phyloP scores from a whole-genome alignment of 2,329 filamentous ascomycete genomes.

The Trichoderma koningiopsis region DNA sequence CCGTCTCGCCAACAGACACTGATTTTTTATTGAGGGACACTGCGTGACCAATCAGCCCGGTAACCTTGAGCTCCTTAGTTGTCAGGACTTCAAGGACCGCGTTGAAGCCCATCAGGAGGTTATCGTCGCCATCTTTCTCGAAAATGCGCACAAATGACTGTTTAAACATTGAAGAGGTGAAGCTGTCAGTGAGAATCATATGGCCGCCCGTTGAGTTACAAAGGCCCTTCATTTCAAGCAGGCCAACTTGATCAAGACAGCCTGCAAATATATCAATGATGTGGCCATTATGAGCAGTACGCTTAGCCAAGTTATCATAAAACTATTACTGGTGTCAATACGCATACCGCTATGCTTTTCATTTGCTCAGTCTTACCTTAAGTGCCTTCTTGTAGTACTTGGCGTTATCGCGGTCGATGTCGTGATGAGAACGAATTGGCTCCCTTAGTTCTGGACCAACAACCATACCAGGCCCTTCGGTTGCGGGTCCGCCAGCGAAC shows the following conservation, averaged over 20 bases:
- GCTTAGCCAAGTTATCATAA: conserved; percentile 91
- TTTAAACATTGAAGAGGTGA: conserved; percentile 99
- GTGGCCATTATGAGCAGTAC: conserved; percentile 93
- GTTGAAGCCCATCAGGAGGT: conserved; percentile 97
- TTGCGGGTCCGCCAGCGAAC: conserved; percentile 91
- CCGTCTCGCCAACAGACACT: conserved; percentile 92
- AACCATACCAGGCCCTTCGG: conserved; percentile 94
- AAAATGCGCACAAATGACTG: conserved; percentile 97
- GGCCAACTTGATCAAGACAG: conserved; percentile 93
- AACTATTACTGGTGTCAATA: conserved; percentile 59
- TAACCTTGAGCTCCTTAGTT: conserved; percentile 97
- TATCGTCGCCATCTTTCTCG: conserved; percentile 93
- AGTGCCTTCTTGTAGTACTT: conserved; percentile 99
- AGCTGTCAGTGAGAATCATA: conserved; percentile 98
- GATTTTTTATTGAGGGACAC: conserved; percentile 98
- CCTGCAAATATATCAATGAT: conserved; percentile 98
- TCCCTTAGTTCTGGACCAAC: conserved; percentile 94
- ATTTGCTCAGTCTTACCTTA: conserved; percentile 61
- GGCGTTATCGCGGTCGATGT: conserved; percentile 97
- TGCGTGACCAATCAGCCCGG: conserved; percentile 93
- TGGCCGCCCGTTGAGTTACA: conserved; percentile 96
- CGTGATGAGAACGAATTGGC: conserved; percentile 95
- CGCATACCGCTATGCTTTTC: not conserved
- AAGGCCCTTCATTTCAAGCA: conserved; percentile 97
- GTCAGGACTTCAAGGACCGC: conserved; percentile 93